A percentile compares a stretch with the other conserved stretches of the same genome.
Evolutionary conservation across 768 basidiomycete genomes (phyloP).

Genomic region (Mycena olivaceomarginata): DNA sequence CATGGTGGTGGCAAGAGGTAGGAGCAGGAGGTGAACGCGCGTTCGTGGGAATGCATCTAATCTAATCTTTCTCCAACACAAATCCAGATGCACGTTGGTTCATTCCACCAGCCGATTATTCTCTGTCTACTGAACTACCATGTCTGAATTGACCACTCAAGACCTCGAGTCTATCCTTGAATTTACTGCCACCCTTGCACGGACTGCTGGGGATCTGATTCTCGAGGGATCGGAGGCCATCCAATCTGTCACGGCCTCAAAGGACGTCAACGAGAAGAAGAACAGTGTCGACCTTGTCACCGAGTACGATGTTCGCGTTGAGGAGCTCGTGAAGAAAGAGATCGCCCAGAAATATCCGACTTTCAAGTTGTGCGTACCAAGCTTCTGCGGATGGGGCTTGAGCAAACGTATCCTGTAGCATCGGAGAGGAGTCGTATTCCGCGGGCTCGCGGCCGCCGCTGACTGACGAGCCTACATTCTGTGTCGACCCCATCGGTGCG

Average conservation of each 20-base stretch:
- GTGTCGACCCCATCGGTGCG: conserved; percentile 95
- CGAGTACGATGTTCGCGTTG: conserved; percentile 94
- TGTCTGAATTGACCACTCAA: conserved; percentile 56
- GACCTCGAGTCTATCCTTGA: conserved; percentile 78
- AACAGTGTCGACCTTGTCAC: conserved; percentile 97
- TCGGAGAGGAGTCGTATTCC: conserved; percentile 96
- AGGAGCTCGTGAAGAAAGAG: conserved; percentile 86
- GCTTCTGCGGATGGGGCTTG: background rate
- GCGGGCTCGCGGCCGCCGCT: conserved; percentile 81
- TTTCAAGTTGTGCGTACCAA: conserved; percentile 87
- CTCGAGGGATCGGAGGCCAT: conserved; percentile 87
- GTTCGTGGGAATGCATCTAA: conserved; percentile 52
- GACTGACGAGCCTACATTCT: conserved; percentile 95
- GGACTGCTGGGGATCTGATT: conserved; percentile 84
- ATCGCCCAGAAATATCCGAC: conserved; percentile 80
- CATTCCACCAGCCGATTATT: background rate
- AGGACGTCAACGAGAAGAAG: conserved; percentile 88
- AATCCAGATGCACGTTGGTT: conserved; percentile 9
- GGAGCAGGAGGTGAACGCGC: conserved; percentile 61
- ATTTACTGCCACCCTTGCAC: conserved; percentile 84
- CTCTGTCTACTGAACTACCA: conserved; percentile 46
- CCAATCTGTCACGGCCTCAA: conserved; percentile 65
- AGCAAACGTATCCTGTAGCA: conserved; percentile 64
- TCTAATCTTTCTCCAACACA: conserved; percentile 39
- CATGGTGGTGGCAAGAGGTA: conserved; percentile 73